Base-by-base conservation (phyloP, 305 asterid genomes). In the Vinca major region DNA sequence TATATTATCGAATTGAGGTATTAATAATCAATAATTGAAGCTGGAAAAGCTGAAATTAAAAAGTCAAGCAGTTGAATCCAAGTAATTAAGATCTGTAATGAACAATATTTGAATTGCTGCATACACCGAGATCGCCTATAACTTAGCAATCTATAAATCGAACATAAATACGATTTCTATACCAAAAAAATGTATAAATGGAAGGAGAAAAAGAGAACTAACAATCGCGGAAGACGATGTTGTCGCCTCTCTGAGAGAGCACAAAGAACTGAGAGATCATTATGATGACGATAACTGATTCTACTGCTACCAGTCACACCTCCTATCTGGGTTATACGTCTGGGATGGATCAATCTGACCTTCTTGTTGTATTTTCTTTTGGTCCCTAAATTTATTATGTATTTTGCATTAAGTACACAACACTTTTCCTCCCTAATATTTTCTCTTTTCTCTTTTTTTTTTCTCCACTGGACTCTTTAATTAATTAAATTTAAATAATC, bases 181-280 rank as follows among this genome's bases (percentile, higher is more conserved):
- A 26, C 33, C 0, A 26, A 26, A 26, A 26, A 26, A 26, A 26
- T 26, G 33, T 1, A 26, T 26, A 26, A 26, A 26, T 26, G 33
- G 33, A 26, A 26, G 1, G 33, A 26, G 33, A 26, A 26, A 26
- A n/a, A 47, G 12, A 41, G 48, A 54, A 80, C 83, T 74, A 62
- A 93, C 99, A 93, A 76, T 93, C 99, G 48, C 99, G 92, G 67
- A 93, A 90, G 68, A 93, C 96, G 86, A 93, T 93, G 85, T 88
- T 93, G 58, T 93, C 99, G 85, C 97, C 97, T 77, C 97, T 88
- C 79, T 90, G 99, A 10, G 99, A 93, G 67, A 93, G 99, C 63
- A 93, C 96, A 72, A 93, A 93, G 86, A 93, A 91, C 81, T 93
- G 99, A 51, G 99, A 93, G 79, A 93, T 90, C 96, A 93, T 90